Conservation (phyloP, 1,284 basidiomycete species). For the Tetrapyrgos nigripes region DNA sequence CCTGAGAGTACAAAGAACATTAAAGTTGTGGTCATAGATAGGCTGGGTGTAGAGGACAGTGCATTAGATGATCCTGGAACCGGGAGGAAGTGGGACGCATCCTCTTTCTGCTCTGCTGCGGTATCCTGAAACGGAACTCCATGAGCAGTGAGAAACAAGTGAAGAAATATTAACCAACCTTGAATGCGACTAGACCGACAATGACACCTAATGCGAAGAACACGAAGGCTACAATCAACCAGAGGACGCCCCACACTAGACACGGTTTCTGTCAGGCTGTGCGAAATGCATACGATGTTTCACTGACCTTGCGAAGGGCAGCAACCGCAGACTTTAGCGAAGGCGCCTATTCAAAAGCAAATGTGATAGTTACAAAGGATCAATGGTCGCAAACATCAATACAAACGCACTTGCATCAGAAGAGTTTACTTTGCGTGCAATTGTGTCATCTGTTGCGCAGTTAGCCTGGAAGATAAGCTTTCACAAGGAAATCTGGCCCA, state of each 20-base stretch:
- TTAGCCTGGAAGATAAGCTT: neutral
- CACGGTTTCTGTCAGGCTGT: constrained; percentile 2
- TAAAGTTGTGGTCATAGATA: neutral
- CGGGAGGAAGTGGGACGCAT: constrained; percentile 65
- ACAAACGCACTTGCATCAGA: constrained; percentile 91
- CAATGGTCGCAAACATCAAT: neutral
- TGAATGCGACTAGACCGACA: constrained; percentile 88
- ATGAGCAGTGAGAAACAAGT: neutral
- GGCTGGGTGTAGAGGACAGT: constrained; percentile 25
- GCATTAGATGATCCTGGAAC: constrained; percentile 61
- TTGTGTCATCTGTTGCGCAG: constrained; percentile 72
- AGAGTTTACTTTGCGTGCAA: constrained; percentile 88
- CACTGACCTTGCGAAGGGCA: constrained; percentile 69
- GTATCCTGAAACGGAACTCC: constrained; percentile 52
- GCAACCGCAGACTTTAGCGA: constrained; percentile 84
- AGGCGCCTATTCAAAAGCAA: neutral
- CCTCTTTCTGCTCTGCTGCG: constrained; percentile 54
- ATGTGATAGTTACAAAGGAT: neutral
- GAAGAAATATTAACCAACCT: constrained; percentile 51
- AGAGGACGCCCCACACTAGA: constrained; percentile 87
- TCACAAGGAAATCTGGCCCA: constrained; percentile 37
- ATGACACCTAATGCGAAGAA: constrained; percentile 88
- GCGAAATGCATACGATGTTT: neutral
- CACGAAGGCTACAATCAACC: constrained; percentile 82
- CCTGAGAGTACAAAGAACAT: neutral